Evolutionary conservation across 768 basidiomycete species (phyloP).

Genomic region (Psilocybe azurescens): DNA sequence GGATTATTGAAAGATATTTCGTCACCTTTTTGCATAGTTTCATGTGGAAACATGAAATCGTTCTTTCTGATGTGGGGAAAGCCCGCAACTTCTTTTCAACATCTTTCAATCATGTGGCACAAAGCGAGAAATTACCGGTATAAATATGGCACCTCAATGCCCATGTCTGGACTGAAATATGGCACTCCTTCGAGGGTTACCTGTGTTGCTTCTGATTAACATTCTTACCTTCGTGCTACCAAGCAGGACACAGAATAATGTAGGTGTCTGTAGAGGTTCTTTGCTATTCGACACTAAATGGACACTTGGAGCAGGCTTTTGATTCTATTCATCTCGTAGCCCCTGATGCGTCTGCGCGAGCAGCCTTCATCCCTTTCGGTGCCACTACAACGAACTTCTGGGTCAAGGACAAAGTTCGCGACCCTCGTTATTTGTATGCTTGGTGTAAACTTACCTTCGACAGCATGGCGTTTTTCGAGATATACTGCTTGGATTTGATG

Average conservation of each 20-base stretch:
- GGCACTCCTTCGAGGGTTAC: slow-evolving; percentile 1
- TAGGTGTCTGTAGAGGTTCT: background rate
- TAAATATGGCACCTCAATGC: background rate
- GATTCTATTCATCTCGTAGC: slow-evolving; percentile 35
- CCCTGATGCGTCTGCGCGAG: slow-evolving; percentile 45
- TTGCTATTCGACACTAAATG: background rate
- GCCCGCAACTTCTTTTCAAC: background rate
- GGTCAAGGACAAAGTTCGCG: slow-evolving; percentile 48
- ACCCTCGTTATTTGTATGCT: background rate
- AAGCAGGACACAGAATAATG: slow-evolving; percentile 11
- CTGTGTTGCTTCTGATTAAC: background rate
- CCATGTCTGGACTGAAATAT: slow-evolving; percentile 1
- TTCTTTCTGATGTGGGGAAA: background rate
- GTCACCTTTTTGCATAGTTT: slow-evolving; percentile 5
- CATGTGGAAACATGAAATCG: slow-evolving; percentile 5
- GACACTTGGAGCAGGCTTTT: slow-evolving; percentile 29
- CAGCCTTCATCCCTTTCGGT: slow-evolving; percentile 49
- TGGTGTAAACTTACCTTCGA: background rate
- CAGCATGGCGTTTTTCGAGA: slow-evolving; percentile 47
- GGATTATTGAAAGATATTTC: slow-evolving; percentile 6
- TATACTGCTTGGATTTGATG: slow-evolving; percentile 52
- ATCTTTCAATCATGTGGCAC: slow-evolving; percentile 12
- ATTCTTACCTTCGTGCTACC: slow-evolving; percentile 3
- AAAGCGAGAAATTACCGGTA: background rate
- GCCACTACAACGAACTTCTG: slow-evolving; percentile 51